These are phyloP conservation scores for Blyttiomyces sp. DNA, from an alignment of 371 early-diverging fungal species.

Conservation along the genomic window DNA sequence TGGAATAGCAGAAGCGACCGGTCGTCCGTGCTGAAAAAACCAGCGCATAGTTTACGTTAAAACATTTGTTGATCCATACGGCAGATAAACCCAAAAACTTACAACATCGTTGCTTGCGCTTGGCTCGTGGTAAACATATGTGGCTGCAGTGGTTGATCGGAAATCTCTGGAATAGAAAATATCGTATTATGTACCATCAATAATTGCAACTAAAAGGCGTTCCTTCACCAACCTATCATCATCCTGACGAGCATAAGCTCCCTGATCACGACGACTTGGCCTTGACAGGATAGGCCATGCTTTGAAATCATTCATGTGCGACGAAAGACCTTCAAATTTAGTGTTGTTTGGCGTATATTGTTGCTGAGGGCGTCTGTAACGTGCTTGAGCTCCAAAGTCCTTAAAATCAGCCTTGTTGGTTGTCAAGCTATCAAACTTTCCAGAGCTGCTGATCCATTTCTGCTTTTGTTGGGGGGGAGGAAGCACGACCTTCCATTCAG, in stretches of 20 bases:
- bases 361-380: slow-evolving; percentile 11
- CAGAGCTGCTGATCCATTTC: slow-evolving; percentile 25
- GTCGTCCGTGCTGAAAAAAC: background rate
- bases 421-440: slow-evolving; percentile 27
- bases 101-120: background rate
- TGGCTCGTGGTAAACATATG: slow-evolving; percentile 32
- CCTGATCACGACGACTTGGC: slow-evolving; percentile 17
- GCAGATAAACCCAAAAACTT: too few species aligned
- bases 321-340: slow-evolving; percentile 34
- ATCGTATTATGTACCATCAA: background rate
- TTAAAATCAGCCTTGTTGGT: slow-evolving; percentile 32
- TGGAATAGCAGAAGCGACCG: slow-evolving; percentile 7
- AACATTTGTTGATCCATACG: too few species aligned
- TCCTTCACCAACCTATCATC: slow-evolving; percentile 29
- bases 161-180: slow-evolving; percentile 34
- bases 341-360: slow-evolving; percentile 24
- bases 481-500: slow-evolving; percentile 24
- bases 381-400: slow-evolving; percentile 15
- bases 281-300: slow-evolving; percentile 27
- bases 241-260: slow-evolving; percentile 2
- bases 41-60: background rate
- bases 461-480: slow-evolving; percentile 15
- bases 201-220: background rate
- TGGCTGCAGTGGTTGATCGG: slow-evolving; percentile 34
- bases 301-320: slow-evolving; percentile 30